Conservation (phyloP, 768 basidiomycete genomes). For the Asterophora lycoperdoides region DNA sequence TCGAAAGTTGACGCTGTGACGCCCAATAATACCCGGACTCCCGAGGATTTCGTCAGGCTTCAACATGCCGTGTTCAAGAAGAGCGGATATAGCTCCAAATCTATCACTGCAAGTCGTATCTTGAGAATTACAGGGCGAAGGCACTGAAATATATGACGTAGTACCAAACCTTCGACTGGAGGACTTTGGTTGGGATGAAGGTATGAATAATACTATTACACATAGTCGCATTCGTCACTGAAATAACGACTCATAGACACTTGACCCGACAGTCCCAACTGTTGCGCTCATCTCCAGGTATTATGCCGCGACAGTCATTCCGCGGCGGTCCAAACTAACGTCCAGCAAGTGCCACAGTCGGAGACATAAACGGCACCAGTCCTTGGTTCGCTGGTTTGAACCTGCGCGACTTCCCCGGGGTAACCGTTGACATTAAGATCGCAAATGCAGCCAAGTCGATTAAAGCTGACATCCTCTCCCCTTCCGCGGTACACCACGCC, state of each 20-base stretch:
- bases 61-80: slow-evolving; percentile 55
- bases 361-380: slow-evolving; percentile 41
- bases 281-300: slow-evolving; percentile 68
- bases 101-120: slow-evolving; percentile 51
- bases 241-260: slow-evolving; percentile 28
- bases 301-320: slow-evolving; percentile 17
- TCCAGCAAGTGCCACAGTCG: slow-evolving; percentile 32
- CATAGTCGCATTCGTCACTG: not conserved
- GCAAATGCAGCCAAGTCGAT: slow-evolving; percentile 67
- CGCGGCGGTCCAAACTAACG: not conserved
- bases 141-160: slow-evolving; percentile 21
- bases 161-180: slow-evolving; percentile 85
- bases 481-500: slow-evolving; percentile 40
- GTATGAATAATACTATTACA: slow-evolving; percentile 22
- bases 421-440: slow-evolving; percentile 51
- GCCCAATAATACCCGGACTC: slow-evolving; percentile 47
- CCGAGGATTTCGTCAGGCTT: slow-evolving; percentile 56
- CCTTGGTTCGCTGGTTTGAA: slow-evolving; percentile 70
- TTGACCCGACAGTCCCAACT: slow-evolving; percentile 52
- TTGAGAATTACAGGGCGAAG: no score
- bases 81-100: slow-evolving; percentile 54
- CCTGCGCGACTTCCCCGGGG: slow-evolving; percentile 60
- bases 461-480: slow-evolving; percentile 62
- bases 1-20: slow-evolving; percentile 63
- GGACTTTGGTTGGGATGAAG: slow-evolving; percentile 71